phyloP scores from a whole-genome alignment of 208 protist genomes.

The Crithidia acanthocephali region DNA sequence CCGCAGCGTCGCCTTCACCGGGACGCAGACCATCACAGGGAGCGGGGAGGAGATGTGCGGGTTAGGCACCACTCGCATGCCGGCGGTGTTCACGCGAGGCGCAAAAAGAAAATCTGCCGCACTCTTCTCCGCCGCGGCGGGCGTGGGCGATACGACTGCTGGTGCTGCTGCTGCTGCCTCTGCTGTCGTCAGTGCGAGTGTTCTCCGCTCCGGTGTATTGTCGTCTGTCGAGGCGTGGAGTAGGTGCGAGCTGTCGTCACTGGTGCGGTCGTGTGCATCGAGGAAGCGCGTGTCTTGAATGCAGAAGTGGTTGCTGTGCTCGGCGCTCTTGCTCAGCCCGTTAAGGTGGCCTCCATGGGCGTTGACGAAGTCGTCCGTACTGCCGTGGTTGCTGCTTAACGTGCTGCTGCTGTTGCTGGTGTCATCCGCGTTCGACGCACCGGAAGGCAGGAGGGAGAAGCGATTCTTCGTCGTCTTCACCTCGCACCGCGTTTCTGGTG shows the following conservation, averaged over 20 bases:
- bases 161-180: background rate
- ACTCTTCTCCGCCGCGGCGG: background rate
- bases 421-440: background rate
- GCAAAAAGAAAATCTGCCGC: background rate
- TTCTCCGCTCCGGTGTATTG: background rate
- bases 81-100: background rate
- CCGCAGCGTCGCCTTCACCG: background rate
- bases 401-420: background rate
- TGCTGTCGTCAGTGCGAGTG: no score
- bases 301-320: background rate
- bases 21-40: background rate
- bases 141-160: background rate
- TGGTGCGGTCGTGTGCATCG: background rate
- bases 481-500: background rate
- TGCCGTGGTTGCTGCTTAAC: background rate
- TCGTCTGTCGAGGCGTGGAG: background rate
- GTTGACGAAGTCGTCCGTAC: background rate
- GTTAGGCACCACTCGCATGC: conserved; percentile 9
- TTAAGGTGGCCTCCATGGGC: background rate
- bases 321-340: conserved; percentile 1
- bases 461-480: background rate
- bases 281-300: background rate
- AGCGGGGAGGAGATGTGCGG: background rate
- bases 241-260: background rate
- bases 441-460: background rate